Evolutionary conservation across 176 grass and related monocot species (phyloP).

Genomic region (Oryza glaberrima): DNA sequence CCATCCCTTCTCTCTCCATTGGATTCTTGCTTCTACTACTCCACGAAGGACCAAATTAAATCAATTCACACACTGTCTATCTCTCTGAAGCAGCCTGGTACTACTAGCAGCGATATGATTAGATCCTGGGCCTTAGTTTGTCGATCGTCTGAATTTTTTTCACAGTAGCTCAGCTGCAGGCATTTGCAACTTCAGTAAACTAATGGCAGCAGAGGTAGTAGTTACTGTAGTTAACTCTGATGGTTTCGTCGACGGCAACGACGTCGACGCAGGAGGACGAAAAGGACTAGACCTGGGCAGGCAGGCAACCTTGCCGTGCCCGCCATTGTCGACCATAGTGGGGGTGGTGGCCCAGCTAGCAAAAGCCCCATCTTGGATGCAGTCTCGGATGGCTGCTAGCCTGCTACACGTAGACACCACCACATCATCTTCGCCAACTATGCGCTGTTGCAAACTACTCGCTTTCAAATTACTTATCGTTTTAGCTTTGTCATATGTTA

Average conservation of each 20-base stretch:
- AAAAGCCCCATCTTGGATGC: conserved; percentile 45
- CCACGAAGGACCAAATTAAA: conserved; percentile 9
- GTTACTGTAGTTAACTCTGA: neutral
- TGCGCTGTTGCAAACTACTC: too few species aligned
- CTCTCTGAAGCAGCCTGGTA: neutral
- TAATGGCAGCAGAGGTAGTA: neutral
- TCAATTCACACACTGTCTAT: neutral
- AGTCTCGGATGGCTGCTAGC: neutral
- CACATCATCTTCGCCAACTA: neutral
- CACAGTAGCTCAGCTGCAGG: neutral
- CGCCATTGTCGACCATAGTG: conserved; percentile 36
- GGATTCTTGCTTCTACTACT: conserved; percentile 7
- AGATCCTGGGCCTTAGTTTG: conserved; percentile 5
- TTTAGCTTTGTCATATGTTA: too few species aligned
- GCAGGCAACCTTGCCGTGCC: conserved; percentile 39
- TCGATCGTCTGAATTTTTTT: conserved; percentile 7
- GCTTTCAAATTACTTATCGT: too few species aligned
- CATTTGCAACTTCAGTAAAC: conserved; percentile 5
- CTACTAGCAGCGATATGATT: neutral
- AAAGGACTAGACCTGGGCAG: conserved; percentile 41
- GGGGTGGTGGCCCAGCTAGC: conserved; percentile 33
- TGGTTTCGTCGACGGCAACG: conserved; percentile 6
- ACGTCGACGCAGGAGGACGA: neutral
- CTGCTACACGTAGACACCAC: neutral
- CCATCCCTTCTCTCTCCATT: conserved; percentile 17